Evolutionary conservation across 2,329 filamentous ascomycete species (phyloP).

Genomic region (Apiospora marii): DNA sequence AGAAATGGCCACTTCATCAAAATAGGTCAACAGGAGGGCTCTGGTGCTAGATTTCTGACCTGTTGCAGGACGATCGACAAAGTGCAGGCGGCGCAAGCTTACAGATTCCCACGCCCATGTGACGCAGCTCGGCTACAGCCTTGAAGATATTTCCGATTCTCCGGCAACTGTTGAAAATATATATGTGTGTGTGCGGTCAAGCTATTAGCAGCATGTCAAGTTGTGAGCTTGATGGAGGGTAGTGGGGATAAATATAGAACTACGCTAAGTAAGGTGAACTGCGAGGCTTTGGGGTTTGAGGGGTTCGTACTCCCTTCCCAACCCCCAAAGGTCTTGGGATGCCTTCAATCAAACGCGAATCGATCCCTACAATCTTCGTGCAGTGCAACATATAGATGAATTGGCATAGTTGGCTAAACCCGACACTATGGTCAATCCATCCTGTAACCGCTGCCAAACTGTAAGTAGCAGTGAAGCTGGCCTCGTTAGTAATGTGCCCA

Average conservation of each 20-base stretch:
- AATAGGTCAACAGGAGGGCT: background rate
- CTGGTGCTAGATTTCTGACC: background rate
- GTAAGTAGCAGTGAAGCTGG: background rate
- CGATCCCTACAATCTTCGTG: background rate
- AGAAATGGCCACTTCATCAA: background rate
- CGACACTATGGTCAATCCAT: background rate
- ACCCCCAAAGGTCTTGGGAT: conserved; percentile 1
- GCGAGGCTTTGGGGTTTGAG: background rate
- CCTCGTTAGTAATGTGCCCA: background rate
- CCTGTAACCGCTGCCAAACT: background rate
- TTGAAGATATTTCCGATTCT: background rate
- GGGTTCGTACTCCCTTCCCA: background rate
- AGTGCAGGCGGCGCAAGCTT: background rate
- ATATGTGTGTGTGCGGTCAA: background rate
- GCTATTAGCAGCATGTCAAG: conserved; percentile 2
- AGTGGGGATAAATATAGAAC: background rate
- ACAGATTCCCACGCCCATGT: background rate
- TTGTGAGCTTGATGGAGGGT: background rate
- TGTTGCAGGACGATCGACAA: background rate
- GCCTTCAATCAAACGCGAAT: background rate
- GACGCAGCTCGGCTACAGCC: background rate
- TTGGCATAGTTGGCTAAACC: background rate
- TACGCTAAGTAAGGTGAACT: background rate
- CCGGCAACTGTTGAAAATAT: background rate
- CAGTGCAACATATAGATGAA: background rate